A percentile compares a stretch with the other conserved stretches of the same genome.
Evolutionary conservation across 2,329 filamentous ascomycete genomes (phyloP).

Genomic region (Aspergillus niger): DNA sequence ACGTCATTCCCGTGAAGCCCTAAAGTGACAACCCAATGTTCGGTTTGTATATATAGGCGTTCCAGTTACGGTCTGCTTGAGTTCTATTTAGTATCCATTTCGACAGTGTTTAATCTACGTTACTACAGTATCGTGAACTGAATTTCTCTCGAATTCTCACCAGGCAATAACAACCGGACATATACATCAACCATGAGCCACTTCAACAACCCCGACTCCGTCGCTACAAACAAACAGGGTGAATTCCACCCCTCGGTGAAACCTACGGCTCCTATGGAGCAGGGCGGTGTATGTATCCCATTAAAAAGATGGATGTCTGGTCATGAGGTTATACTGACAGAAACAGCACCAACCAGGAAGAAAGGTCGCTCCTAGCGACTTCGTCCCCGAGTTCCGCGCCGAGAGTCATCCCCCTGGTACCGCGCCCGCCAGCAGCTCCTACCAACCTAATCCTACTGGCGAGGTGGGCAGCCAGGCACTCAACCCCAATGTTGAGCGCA

Average conservation of each 20-base stretch:
- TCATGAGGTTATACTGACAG: slow-evolving; percentile 10
- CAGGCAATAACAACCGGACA: not conserved
- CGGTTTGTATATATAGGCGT: not conserved
- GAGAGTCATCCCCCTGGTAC: slow-evolving; percentile 63
- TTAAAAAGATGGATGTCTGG: too few relatives aligned
- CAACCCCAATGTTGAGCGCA: slow-evolving; percentile 42
- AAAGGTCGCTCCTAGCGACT: slow-evolving; percentile 56
- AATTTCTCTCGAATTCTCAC: not conserved
- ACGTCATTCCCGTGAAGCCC: slow-evolving; percentile 20
- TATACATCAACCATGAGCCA: not conserved
- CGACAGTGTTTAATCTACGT: not conserved
- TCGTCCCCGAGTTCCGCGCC: slow-evolving; percentile 66
- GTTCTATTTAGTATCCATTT: not conserved
- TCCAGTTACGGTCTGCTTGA: not conserved
- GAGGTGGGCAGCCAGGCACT: slow-evolving; percentile 43
- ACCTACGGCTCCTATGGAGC: not conserved
- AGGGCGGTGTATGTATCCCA: slow-evolving; percentile 9
- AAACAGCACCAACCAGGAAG: slow-evolving; percentile 64
- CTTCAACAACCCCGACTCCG: not conserved
- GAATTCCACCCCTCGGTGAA: slow-evolving; percentile 2
- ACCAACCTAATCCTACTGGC: slow-evolving; percentile 45
- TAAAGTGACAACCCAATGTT: not conserved
- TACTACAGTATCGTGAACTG: not conserved
- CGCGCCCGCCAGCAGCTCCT: slow-evolving; percentile 58
- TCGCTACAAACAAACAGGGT: slow-evolving; percentile 6